These are phyloP conservation scores for Scenedesmus sp. DNA, from an alignment of 163 green algal species.

Conservation along the genomic window DNA sequence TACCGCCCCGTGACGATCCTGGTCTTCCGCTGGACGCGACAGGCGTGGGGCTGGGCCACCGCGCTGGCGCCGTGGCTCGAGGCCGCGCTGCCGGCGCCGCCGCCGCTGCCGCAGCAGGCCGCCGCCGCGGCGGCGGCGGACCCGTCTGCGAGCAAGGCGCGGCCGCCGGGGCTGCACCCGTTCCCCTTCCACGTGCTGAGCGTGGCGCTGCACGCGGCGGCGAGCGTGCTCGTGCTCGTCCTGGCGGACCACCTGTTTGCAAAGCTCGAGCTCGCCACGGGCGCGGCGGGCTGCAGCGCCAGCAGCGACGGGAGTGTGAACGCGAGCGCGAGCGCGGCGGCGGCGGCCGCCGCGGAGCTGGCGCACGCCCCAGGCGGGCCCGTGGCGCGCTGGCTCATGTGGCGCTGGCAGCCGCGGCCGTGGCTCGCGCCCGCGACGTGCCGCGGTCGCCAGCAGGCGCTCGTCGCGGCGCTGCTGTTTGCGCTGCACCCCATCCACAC, in stretches of 20 bases:
- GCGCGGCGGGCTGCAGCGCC: not conserved
- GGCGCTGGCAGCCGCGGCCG: conserved; percentile 5
- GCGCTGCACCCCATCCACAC: conserved; percentile 81
- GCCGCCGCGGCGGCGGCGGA: conserved; percentile 14
- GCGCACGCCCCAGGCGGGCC: too few species aligned
- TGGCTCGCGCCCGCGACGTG: conserved; percentile 5
- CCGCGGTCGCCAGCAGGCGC: conserved; percentile 9
- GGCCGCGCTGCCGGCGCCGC: conserved; percentile 7
- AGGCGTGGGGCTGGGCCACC: conserved; percentile 37
- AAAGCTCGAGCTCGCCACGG: conserved; percentile 11
- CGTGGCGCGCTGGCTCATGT: conserved; percentile 18
- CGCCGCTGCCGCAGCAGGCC: not conserved
- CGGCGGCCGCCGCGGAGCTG: not conserved
- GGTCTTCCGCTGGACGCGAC: conserved; percentile 58
- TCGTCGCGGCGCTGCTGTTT: conserved; percentile 71
- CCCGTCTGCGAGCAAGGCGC: too few species aligned
- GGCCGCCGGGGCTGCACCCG: conserved; percentile 56
- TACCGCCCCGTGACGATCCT: conserved; percentile 78
- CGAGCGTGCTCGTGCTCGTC: conserved; percentile 64
- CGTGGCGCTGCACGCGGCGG: conserved; percentile 62
- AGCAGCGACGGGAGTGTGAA: not conserved
- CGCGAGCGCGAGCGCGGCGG: not conserved
- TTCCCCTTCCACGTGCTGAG: conserved; percentile 72
- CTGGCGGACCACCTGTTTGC: conserved; percentile 42
- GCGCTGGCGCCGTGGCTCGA: conserved; percentile 22